Conservation (phyloP, 2,329 filamentous ascomycete genomes). For the Trichocomaceae sp. region DNA sequence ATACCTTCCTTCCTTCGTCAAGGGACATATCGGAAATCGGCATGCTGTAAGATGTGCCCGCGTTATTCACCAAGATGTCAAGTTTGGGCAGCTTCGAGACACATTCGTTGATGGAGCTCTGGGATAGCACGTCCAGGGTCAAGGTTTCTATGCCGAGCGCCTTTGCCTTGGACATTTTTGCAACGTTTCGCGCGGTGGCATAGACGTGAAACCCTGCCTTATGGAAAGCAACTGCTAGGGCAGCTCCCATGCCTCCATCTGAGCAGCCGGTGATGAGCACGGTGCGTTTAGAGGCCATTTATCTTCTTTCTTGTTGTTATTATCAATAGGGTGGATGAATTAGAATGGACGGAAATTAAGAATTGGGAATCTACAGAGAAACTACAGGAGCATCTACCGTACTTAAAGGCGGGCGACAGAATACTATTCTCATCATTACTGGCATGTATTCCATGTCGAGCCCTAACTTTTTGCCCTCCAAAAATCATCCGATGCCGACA, state of each 20-base stretch:
- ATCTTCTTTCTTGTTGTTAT: background rate
- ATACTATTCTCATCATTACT: too few relatives aligned
- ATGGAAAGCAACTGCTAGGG: constrained; percentile 11
- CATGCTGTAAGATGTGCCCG: constrained; percentile 16
- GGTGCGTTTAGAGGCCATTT: constrained; percentile 9
- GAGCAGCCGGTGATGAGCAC: constrained; percentile 12
- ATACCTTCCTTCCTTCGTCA: constrained; percentile 6
- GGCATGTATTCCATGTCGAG: too few relatives aligned
- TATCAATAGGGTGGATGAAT: background rate
- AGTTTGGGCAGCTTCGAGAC: constrained; percentile 9
- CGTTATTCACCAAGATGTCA: constrained; percentile 25
- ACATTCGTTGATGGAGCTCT: constrained; percentile 1
- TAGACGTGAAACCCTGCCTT: constrained; percentile 3
- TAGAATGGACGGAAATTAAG: background rate
- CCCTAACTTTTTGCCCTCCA: background rate
- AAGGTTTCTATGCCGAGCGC: background rate
- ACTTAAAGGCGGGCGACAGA: background rate
- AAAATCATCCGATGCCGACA: background rate
- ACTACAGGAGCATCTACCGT: background rate
- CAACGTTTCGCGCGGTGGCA: constrained; percentile 3
- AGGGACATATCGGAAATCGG: constrained; percentile 4
- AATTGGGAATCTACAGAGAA: background rate
- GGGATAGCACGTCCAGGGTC: constrained; percentile 1
- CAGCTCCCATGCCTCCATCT: constrained; percentile 9
- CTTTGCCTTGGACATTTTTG: constrained; percentile 1